Percentiles rank a stretch among this genome's conserved stretches.
Conservation (phyloP, 2,329 filamentous ascomycete species). For the Exophiala phaeomuriformis region DNA sequence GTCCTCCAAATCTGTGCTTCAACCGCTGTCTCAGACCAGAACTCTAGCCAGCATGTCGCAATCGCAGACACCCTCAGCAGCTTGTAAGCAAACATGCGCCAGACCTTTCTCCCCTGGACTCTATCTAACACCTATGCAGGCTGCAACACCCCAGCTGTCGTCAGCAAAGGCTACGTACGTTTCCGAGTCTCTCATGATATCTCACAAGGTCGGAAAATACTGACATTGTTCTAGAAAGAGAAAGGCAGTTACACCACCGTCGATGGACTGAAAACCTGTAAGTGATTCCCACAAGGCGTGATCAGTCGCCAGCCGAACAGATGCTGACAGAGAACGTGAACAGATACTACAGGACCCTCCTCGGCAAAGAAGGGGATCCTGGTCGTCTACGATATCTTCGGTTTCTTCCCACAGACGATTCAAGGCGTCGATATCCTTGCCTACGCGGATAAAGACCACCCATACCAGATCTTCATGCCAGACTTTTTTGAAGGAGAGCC, state of each 20-base stretch:
- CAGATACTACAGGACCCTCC: conserved; percentile 51
- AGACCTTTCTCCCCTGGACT: not conserved
- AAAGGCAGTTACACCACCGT: conserved; percentile 55
- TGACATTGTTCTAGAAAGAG: conserved; percentile 9
- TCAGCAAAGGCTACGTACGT: conserved; percentile 17
- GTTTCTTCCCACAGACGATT: conserved; percentile 56
- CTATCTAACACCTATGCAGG: not conserved
- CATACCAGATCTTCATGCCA: conserved; percentile 83
- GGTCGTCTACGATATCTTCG: conserved; percentile 51
- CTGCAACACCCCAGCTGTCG: conserved; percentile 22
- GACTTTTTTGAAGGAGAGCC: conserved; percentile 82
- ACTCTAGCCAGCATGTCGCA: conserved; percentile 20
- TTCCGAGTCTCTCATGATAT: not conserved
- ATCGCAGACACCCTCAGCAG: conserved; percentile 19
- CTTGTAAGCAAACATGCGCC: conserved; percentile 1
- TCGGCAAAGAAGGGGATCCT: conserved; percentile 52
- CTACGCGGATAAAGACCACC: conserved; percentile 55
- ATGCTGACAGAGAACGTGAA: not conserved
- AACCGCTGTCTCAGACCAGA: conserved; percentile 2
- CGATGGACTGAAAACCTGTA: conserved; percentile 57
- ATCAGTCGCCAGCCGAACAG: conserved; percentile 4
- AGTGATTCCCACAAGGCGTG: conserved; percentile 15
- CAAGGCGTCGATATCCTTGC: conserved; percentile 59
- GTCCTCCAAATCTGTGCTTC: conserved; percentile 5
- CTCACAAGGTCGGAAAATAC: not conserved